Evolutionary conservation across 345 rosid genomes (phyloP).

Genomic region (Fremontodendron californicum): DNA sequence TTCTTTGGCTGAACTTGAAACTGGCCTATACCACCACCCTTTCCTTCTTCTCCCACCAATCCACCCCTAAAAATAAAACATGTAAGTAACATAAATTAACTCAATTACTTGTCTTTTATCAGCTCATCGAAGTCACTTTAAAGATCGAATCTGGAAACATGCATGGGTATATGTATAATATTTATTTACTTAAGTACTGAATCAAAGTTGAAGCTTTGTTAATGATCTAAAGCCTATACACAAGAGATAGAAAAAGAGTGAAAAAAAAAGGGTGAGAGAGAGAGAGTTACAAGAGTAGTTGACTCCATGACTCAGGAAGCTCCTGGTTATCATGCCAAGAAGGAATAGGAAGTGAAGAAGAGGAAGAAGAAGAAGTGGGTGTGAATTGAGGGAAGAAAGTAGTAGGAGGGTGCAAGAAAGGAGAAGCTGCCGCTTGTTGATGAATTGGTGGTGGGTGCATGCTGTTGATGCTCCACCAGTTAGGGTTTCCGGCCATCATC

Average conservation of each 20-base stretch:
- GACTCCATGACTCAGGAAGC: slow-evolving; percentile 85
- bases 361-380: slow-evolving; percentile 43
- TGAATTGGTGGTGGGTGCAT: slow-evolving; percentile 44
- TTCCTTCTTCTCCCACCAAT: slow-evolving; percentile 58
- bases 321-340: slow-evolving; percentile 64
- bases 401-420: slow-evolving; percentile 33
- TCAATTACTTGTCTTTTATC: background rate
- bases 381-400: slow-evolving; percentile 38
- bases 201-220: background rate
- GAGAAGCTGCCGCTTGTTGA: slow-evolving; percentile 27
- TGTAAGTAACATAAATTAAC: background rate
- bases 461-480: slow-evolving; percentile 72
- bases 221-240: background rate
- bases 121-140: background rate
- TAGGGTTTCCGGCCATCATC: slow-evolving; percentile 85
- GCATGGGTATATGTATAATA: background rate
- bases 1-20: slow-evolving; percentile 47
- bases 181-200: background rate
- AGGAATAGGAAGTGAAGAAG: slow-evolving; percentile 50
- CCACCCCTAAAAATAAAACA: slow-evolving; percentile 48
- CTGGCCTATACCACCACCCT: slow-evolving; percentile 32
- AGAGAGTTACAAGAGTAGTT: slow-evolving; percentile 61
- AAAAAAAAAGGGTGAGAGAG: background rate
- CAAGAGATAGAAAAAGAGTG: slow-evolving; percentile 8
- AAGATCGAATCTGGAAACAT: background rate